A percentile compares a stretch with the other conserved stretches of the same genome.
phyloP scores from a whole-genome alignment of 179 eudicot genomes.

The Pouteria campechiana region DNA sequence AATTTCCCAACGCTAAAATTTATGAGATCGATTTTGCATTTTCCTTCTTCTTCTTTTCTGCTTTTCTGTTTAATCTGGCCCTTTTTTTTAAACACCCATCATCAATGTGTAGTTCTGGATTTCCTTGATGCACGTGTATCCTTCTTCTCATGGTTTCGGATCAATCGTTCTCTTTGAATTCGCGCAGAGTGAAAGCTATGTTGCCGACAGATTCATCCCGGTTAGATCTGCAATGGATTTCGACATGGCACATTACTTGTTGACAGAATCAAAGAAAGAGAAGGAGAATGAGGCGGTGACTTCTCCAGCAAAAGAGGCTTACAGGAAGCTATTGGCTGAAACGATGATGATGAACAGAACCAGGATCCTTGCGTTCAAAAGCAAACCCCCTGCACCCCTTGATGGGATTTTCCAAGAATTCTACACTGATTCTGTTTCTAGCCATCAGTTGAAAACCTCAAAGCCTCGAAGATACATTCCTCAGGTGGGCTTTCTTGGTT shows the following conservation, averaged over 20 bases:
- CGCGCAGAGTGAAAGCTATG: too few relatives aligned
- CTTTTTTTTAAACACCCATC: too few relatives aligned
- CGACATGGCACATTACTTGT: constrained; percentile 20
- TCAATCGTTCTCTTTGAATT: too few relatives aligned
- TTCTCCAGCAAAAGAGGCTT: constrained; percentile 12
- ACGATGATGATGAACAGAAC: constrained; percentile 15
- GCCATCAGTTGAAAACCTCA: background rate
- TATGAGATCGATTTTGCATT: too few relatives aligned
- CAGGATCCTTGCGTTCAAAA: constrained; percentile 15
- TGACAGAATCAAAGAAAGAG: constrained; percentile 6
- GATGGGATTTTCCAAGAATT: background rate
- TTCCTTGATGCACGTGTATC: too few relatives aligned
- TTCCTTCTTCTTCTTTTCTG: too few relatives aligned
- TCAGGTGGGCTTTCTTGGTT: constrained; percentile 6
- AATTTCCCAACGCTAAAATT: too few relatives aligned
- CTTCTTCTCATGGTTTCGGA: too few relatives aligned
- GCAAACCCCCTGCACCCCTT: constrained; percentile 10
- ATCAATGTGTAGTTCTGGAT: too few relatives aligned
- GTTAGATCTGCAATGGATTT: constrained; percentile 18
- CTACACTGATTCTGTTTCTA: constrained; percentile 1
- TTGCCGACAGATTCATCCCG: constrained; percentile 23
- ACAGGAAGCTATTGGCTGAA: constrained; percentile 15
- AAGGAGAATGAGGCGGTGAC: background rate
- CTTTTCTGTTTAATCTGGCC: too few relatives aligned
- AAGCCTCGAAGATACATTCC: constrained; percentile 13